These are phyloP conservation scores for Isabelozyma gotoi DNA, from an alignment of 805 yeast species.

Conservation along the genomic window DNA sequence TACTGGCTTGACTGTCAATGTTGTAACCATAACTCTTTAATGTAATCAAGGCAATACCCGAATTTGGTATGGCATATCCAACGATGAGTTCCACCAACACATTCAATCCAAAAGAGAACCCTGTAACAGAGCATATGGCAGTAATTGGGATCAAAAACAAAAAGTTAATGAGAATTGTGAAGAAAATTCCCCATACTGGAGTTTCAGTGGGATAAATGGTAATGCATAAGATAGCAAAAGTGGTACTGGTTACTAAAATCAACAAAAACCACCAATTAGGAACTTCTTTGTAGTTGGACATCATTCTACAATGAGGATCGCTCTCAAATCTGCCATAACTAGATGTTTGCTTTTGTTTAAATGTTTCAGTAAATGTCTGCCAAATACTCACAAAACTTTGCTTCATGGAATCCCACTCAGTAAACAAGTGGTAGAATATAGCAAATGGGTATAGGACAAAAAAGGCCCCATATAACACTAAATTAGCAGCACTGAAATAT, in stretches of 20 bases:
- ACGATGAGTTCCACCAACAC: constrained; percentile 64
- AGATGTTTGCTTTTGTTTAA: constrained; percentile 13
- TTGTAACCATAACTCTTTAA: constrained; percentile 49
- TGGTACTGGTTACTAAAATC: constrained; percentile 46
- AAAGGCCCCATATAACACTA: constrained; percentile 57
- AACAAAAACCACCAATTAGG: constrained; percentile 71
- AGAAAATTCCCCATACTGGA: constrained; percentile 63
- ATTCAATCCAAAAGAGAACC: constrained; percentile 56
- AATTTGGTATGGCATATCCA: constrained; percentile 63
- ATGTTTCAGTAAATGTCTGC: constrained; percentile 25
- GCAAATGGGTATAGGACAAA: constrained; percentile 59
- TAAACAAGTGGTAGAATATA: constrained; percentile 46
- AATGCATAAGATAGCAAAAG: constrained; percentile 45
- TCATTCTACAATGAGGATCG: constrained; percentile 60
- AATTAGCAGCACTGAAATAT: constrained; percentile 60
- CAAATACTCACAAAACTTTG: constrained; percentile 36
- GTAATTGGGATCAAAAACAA: constrained; percentile 62
- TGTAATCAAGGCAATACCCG: constrained; percentile 58
- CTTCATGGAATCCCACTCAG: constrained; percentile 45
- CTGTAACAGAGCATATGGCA: constrained; percentile 61
- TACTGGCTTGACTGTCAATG: constrained; percentile 64
- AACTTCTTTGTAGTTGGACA: constrained; percentile 61
- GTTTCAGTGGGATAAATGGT: constrained; percentile 51
- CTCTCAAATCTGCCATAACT: constrained; percentile 26
- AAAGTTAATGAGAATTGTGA: constrained; percentile 55